Base-by-base conservation (phyloP, 768 basidiomycete species). In the Kondoa subrosea region DNA sequence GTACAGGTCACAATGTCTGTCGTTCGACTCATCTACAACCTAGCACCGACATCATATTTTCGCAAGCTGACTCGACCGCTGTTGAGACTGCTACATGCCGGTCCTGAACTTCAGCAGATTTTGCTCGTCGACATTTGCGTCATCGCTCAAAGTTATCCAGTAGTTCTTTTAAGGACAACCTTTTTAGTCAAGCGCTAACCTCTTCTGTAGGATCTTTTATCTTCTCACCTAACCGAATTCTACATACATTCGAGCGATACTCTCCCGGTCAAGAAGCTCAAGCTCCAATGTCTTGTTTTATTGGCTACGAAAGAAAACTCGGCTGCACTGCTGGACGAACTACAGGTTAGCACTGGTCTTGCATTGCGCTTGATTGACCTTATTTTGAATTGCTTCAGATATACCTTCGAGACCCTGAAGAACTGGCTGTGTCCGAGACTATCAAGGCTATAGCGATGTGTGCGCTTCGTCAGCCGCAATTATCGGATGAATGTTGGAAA, bases 341-440 rank as follows among this genome's bases (percentile, higher is more conserved):
- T 95, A 71, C 84, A 87, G 70, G 92, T 93, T 67, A 67, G 87
- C 87, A 89, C 77, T 76, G 77, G 3, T 87, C 92, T 81, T 85
- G 4, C 15, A 25, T 33, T 4, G n/a, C n/a, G n/a, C n/a, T n/a
- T n/a, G 4, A 14, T 8, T 30, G 25, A 26, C 4, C 8, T 4
- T 32, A 40, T 31, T 40, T 30, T n/a, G 12, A 64, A 14, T 31
- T 16, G n/a, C 26, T 33, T 64, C 21, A 64, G 63, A 33, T 27
- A 3, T 69, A 69, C 29, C n/a, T 68, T 25, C 29, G 34, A 4
- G 26, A 34, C 4, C 17, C 34, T 4, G 67, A 67, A 21, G 32
- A 31, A 8, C 32, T 17, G 3, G 57, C 62, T 34, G 29, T 69
- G 2, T 14, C 26, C 31, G 57, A 68, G 40, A 57, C 65, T 30